Base-by-base conservation (phyloP, 768 basidiomycete species). In the Cyclocybe aegerita region DNA sequence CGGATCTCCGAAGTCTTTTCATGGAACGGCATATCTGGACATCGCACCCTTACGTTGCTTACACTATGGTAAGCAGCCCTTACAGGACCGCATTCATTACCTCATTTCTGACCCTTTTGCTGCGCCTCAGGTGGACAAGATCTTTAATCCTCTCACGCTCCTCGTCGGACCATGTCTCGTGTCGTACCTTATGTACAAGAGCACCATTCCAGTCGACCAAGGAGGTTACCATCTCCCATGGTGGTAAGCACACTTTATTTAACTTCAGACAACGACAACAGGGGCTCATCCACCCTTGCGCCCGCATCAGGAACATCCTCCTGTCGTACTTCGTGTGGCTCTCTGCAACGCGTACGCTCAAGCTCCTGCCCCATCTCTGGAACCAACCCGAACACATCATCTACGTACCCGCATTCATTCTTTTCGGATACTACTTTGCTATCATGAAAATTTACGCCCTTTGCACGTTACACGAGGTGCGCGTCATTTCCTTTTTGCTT, bases 401-500 rank as follows among this genome's bases (percentile, higher is more conserved):
- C 55, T 82, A 88, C 62, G 88, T 92, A 4, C 89, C 89, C n/a
- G 88, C 86, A 11, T 91, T 89, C 69, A 89, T 90, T 62, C 64
- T 86, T 4, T 95, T 96, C 64, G 93, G 93, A 17, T 96, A 96
- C 65, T 95, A 95, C 71, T 96, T 96, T 63, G 86, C 92, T 12
- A 72, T 96, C 60, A 96, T 98, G 93, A 96, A 95, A 71, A 57
- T 96, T 39, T 96, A 96, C 67, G 93, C 93, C 31, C 74, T 94
- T 39, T 85, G 83, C 65, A 96, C 93, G 46, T 76, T 95, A 49
- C 93, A 96, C 70, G 91, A 95, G 78, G 86, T 86, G 47, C n/a
- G 79, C 56, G 14, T 45, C 49, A 36, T 37, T 35, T 15, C 35
- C 32, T 33, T 42, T 39, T 39, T 44, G 9, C 12, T 34, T 43